Conservation (phyloP, 805 yeast species). For the Yarrowia phangngaensis region DNA sequence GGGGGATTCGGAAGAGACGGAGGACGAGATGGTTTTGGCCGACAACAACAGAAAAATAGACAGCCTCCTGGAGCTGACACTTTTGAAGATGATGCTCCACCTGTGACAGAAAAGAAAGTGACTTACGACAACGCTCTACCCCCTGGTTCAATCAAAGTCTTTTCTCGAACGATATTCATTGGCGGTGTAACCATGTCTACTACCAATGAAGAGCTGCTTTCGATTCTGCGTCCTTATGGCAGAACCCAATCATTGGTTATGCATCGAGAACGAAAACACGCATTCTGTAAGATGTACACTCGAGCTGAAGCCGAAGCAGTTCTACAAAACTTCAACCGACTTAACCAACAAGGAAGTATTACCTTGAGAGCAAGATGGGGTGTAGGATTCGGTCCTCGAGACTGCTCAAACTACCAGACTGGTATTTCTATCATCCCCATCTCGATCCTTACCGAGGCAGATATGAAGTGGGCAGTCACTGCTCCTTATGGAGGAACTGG, state of each 20-base stretch:
- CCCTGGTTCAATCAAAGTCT: constrained; percentile 73
- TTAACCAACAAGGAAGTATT: constrained; percentile 57
- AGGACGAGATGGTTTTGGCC: constrained; percentile 6
- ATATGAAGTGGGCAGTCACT: constrained; percentile 76
- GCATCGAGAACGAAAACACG: constrained; percentile 88
- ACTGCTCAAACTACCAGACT: constrained; percentile 90
- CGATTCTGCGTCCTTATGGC: constrained; percentile 75
- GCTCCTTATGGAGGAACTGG: constrained; percentile 99
- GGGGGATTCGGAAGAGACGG: constrained; percentile 11
- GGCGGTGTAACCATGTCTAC: constrained; percentile 88
- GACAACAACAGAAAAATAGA: constrained; percentile 1
- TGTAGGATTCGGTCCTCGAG: constrained; percentile 98
- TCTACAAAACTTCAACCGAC: constrained; percentile 56
- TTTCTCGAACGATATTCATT: constrained; percentile 84
- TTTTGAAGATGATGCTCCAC: constrained; percentile 20
- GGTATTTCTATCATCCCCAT: constrained; percentile 88
- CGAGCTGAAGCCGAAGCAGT: constrained; percentile 88
- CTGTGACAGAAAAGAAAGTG: constrained; percentile 43
- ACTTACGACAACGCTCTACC: constrained; percentile 69
- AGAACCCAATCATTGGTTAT: constrained; percentile 88
- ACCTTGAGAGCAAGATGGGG: constrained; percentile 93
- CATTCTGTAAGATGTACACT: constrained; percentile 90
- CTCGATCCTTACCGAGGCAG: constrained; percentile 88
- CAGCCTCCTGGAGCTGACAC: constrained; percentile 24
- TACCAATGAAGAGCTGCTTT: constrained; percentile 69